Evolutionary conservation across 257 asterid species (phyloP), one percentile per base, ranked within the genome.

Genomic region (Nicotiana sylvestris): DNA sequence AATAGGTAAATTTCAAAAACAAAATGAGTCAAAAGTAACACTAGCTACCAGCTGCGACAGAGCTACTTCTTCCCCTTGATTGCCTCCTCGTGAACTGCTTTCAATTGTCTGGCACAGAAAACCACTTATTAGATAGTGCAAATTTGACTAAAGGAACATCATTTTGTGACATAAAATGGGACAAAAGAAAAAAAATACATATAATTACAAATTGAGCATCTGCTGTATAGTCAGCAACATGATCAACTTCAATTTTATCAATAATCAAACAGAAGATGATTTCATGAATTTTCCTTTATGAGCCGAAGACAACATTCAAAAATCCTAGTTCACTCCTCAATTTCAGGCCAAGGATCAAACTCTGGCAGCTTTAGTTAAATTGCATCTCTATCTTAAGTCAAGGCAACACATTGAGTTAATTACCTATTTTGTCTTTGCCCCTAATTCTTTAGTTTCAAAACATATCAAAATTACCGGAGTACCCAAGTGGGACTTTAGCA

Each of bases 11-110:
- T 76, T 56, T 76, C 18, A 43, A 27, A 74, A 43, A 29, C 8
- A 57, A 27, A 64, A 51, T 70, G 21, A 62, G 81, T 66, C 79
- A 82, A 69, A 72, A 76, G 43, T 49, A 62, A 60, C 78, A 76
- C 82, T 13, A 81, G 91, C 53, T 94, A 92, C 98, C 92, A 92
- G 86, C 81, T 92, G 96, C 15, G 97, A 94, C 74, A 90, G 78
- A 21, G 89, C 77, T 84, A 90, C 96, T 82, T 93, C 92, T 82
- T 93, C 98, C 81, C 88, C 95, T 80, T 86, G 92, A 86, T 83
- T 86, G 78, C 85, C 95, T 77, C 90, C 94, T 25, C 91, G 25
- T 46, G 86, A 74, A 84, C 96, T 92, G 90, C 95, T 92, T 87
- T 91, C 97, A 85, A 92, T 88, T 55, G 98, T 92, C 97, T 91